Evolutionary conservation across 2,329 filamentous ascomycete genomes (phyloP).

Genomic region (Emmonsiellopsis sp.): DNA sequence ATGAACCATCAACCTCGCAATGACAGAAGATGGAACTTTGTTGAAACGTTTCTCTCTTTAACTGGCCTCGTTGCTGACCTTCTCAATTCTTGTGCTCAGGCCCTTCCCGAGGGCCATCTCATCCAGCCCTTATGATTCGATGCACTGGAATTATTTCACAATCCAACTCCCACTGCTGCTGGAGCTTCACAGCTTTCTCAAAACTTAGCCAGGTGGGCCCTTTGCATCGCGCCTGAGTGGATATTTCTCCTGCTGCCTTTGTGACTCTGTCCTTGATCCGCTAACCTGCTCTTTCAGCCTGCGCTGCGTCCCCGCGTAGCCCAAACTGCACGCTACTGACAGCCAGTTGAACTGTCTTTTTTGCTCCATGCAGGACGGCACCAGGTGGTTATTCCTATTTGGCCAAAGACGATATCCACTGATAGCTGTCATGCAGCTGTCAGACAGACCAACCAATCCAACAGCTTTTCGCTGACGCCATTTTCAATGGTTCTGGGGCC

Average conservation of each 20-base stretch:
- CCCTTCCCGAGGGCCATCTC: too few species aligned
- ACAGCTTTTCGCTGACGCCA: neutral
- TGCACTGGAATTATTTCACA: too few species aligned
- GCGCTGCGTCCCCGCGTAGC: too few species aligned
- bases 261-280: too few species aligned
- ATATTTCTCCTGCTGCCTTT: too few species aligned
- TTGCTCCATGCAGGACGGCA: neutral
- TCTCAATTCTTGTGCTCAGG: too few species aligned
- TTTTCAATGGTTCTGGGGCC: neutral
- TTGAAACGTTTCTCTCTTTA: too few species aligned
- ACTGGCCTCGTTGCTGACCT: too few species aligned
- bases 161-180: neutral
- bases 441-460: neutral
- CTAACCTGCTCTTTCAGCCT: too few species aligned
- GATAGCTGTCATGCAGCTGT: conserved; percentile 1
- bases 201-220: neutral
- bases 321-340: neutral
- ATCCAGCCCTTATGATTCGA: too few species aligned
- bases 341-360: neutral
- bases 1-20: too few species aligned
- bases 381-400: neutral
- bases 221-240: neutral
- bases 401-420: neutral
- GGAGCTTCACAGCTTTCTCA: neutral
- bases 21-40: too few species aligned